These are phyloP conservation scores for Phialophora tarda DNA, from an alignment of 2,329 filamentous ascomycete species.

Conservation along the genomic window DNA sequence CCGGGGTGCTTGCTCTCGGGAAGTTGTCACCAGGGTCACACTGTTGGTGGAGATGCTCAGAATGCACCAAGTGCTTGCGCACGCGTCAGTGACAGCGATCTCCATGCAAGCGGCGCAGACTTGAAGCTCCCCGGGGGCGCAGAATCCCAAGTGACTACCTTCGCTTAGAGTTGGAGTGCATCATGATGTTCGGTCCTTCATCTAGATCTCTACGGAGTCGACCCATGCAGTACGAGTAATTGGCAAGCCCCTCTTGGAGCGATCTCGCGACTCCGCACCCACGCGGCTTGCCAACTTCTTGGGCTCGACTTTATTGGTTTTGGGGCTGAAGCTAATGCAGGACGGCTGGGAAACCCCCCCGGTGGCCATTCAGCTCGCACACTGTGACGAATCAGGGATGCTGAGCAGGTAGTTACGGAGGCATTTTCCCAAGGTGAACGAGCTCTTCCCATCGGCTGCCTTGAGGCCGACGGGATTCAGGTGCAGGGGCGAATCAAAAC, in stretches of 20 bases:
- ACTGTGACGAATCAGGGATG: not conserved
- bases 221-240: not conserved
- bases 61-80: slow-evolving; percentile 7
- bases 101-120: not conserved
- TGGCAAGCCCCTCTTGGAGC: not conserved
- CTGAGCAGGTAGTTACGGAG: not conserved
- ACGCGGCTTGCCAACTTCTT: not conserved
- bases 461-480: not conserved
- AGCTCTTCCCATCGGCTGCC: not conserved
- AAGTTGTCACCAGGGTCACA: not conserved
- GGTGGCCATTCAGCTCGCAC: not conserved
- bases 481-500: not conserved
- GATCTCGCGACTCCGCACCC: not conserved
- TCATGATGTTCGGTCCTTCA: not conserved
- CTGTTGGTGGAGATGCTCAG: slow-evolving; percentile 5
- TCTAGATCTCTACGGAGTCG: not conserved
- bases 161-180: not conserved
- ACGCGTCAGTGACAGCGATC: not conserved
- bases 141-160: not conserved
- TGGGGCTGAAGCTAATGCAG: slow-evolving; percentile 1
- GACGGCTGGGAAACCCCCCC: not conserved
- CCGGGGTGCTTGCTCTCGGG: not conserved
- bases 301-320: not conserved
- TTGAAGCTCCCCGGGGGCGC: not conserved
- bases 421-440: not conserved